A percentile compares a stretch with the other conserved stretches of the same genome.
phyloP scores from a whole-genome alignment of 83 land plant species.

The Thuja plicata region DNA sequence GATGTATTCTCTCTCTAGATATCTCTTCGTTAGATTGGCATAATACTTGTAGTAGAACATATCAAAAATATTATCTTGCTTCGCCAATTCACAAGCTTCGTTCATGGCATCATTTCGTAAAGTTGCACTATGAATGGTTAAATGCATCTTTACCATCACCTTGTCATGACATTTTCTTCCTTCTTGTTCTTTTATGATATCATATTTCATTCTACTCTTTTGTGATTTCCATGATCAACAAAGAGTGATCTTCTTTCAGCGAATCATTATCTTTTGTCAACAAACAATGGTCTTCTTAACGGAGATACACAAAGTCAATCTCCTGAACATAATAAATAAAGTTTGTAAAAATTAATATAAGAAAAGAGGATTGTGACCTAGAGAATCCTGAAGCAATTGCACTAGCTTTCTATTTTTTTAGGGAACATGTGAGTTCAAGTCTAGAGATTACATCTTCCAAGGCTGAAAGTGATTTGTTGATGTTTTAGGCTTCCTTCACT shows the following conservation, averaged over 20 bases:
- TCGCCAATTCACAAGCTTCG: constrained; percentile 24
- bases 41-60: too few relatives aligned
- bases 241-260: too few relatives aligned
- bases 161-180: constrained; percentile 19
- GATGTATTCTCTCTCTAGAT: too few relatives aligned
- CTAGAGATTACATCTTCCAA: too few relatives aligned
- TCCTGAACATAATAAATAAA: background rate
- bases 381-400: constrained; percentile 40
- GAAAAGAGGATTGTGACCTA: constrained; percentile 32
- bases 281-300: too few relatives aligned
- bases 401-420: constrained; percentile 54
- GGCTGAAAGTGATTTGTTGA: too few relatives aligned
- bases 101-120: constrained; percentile 11
- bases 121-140: constrained; percentile 15
- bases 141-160: constrained; percentile 22
- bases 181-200: constrained; percentile 31
- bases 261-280: too few relatives aligned
- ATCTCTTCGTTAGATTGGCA: too few relatives aligned
- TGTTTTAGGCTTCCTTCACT: too few relatives aligned
- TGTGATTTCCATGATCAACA: too few relatives aligned
- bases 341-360: constrained; percentile 16
- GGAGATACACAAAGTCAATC: background rate
- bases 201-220: constrained; percentile 26
- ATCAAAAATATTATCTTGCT: constrained; percentile 17
- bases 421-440: constrained; percentile 35